Evolutionary conservation across 2,329 filamentous ascomycete genomes (phyloP).

Genomic region (Teratosphaeria pseudoeucalypti): DNA sequence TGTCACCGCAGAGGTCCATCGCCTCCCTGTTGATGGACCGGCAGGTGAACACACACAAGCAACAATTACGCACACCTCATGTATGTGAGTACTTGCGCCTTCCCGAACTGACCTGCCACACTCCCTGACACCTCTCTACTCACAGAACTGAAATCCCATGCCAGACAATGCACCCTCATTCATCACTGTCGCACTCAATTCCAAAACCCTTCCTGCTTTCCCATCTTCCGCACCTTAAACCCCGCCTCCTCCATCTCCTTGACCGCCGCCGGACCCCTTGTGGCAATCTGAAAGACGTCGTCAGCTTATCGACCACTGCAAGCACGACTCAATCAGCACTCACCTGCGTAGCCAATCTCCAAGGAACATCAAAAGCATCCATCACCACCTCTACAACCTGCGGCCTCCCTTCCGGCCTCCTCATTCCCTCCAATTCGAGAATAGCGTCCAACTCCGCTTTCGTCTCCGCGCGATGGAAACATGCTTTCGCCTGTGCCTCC

Average conservation of each 20-base stretch:
- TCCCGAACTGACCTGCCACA: not conserved
- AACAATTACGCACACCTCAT: too few relatives aligned
- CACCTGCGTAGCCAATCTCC: constrained; percentile 24
- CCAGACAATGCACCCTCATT: not conserved
- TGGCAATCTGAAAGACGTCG: constrained; percentile 17
- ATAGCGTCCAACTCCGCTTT: constrained; percentile 30
- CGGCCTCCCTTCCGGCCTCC: constrained; percentile 19
- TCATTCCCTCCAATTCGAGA: constrained; percentile 21
- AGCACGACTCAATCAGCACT: not conserved
- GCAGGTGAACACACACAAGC: too few relatives aligned
- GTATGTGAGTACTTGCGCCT: not conserved
- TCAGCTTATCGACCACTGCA: not conserved
- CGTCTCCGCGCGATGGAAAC: constrained; percentile 29
- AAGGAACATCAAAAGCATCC: constrained; percentile 29
- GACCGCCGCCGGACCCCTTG: constrained; percentile 24
- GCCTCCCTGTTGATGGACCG: too few relatives aligned
- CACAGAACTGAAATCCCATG: not conserved
- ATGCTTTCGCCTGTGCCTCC: constrained; percentile 14
- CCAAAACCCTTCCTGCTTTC: constrained; percentile 7
- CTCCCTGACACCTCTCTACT: not conserved
- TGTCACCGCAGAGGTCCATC: not conserved
- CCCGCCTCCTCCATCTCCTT: constrained; percentile 30
- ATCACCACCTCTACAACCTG: constrained; percentile 35
- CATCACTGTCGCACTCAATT: not conserved
- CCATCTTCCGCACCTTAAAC: constrained; percentile 21